Evolutionary conservation across 495 filamentous ascomycete genomes (phyloP).

Genomic region (Coniosporium apollinis): DNA sequence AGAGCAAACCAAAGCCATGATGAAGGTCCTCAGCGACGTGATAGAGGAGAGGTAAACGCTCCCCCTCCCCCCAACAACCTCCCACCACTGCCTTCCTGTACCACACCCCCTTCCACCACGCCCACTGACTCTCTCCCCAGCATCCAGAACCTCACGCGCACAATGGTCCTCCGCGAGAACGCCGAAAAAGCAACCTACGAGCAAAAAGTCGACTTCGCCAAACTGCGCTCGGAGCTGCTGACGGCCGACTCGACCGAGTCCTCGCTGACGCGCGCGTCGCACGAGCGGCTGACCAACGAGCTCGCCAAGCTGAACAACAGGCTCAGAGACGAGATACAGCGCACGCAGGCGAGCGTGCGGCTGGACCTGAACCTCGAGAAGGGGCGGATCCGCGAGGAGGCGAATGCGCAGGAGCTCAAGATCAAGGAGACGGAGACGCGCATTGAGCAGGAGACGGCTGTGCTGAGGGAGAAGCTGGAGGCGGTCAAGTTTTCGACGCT

Average conservation of each 20-base stretch:
- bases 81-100: constrained; percentile 1
- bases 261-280: constrained; percentile 68
- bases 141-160: constrained; percentile 93
- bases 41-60: constrained; percentile 71
- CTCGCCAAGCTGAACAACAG: constrained; percentile 79
- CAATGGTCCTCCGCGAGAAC: constrained; percentile 96
- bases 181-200: constrained; percentile 80
- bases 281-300: constrained; percentile 88
- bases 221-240: constrained; percentile 85
- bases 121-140: constrained; percentile 23
- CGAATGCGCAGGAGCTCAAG: constrained; percentile 91
- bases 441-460: constrained; percentile 95
- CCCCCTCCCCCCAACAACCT: neutral
- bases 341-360: constrained; percentile 80
- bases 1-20: constrained; percentile 88
- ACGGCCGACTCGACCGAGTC: constrained; percentile 82
- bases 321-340: constrained; percentile 80
- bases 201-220: constrained; percentile 98
- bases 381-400: constrained; percentile 90
- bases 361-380: constrained; percentile 94
- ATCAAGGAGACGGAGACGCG: constrained; percentile 97
- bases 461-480: constrained; percentile 77
- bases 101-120: constrained; percentile 1
- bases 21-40: constrained; percentile 91
- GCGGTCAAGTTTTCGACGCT: constrained; percentile 94